Base-by-base conservation (phyloP, 2,329 filamentous ascomycete species). In the Fusarium floridanum region DNA sequence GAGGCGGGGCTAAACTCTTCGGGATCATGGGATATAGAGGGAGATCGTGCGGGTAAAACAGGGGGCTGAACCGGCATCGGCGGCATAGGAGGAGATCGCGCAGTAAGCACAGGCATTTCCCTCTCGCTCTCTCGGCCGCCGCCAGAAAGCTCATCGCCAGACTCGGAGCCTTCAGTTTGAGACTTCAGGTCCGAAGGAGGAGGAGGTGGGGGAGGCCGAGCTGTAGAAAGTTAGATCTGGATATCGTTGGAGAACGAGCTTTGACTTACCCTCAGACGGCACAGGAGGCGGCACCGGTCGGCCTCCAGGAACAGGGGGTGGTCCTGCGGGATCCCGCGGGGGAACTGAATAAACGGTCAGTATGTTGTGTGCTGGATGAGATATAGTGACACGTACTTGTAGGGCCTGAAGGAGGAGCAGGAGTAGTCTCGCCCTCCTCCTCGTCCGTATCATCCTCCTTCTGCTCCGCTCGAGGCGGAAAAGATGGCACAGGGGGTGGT, bases 71-170 rank as follows among this genome's bases (percentile, higher is more conserved):
- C 85, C 36, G 81, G 75, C 4, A 85, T 78, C 66, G 84, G 83
- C 43, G 86, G 85, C 41, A 87, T 84, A 65, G 87, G 86, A 32
- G 86, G 86, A 24, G 80, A 79, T 61, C 78, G 78, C 62, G 69
- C 36, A 10, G 71, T 61, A 34, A 84, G 80, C 17, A 55, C 61
- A 53, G 70, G 57, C 12, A 55, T 36, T 56, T 76, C 76, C 45
- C 87, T 63, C 78, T 83, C 77, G 74, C 87, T 82, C 61, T 86
- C 83, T 74, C 83, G 81, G 77, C 88, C 80, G 79, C 83, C 83
- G 63, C 86, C 85, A 11, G 93, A 95, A 77, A 95, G 85, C 82
- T 98, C 96, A 81, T 98, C 95, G 77, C 97, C 95, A 50, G 95
- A 97, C 81, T 93, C 94, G 2, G 95, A 97, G 34, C 95, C 95